Base-by-base conservation (phyloP, 768 basidiomycete genomes). In the Krasilnikovozyma curviuscula region DNA sequence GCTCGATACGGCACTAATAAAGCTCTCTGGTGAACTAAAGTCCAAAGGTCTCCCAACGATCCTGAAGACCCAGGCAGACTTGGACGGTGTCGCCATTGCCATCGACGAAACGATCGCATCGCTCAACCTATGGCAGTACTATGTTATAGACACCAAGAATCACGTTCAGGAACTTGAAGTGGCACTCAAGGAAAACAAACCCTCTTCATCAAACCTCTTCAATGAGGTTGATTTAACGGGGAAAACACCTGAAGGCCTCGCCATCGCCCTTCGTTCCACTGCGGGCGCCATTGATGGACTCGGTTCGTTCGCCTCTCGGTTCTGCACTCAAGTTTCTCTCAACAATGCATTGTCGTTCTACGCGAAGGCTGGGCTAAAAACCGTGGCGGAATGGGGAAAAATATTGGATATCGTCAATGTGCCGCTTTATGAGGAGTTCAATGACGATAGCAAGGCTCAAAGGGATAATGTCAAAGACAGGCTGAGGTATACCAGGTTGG, bases 81-180 rank as follows among this genome's bases (percentile, higher is more conserved):
- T 98, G 47, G 70, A 78, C 45, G 58, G 60, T 3, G 69, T 98
- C 51, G 69, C 81, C 38, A 57, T 61, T 18, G 79, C 78, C 21
- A 76, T 97, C 54, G 61, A 71, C 34, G 63, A 70, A 9, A 69
- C 72, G 24, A 57, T 86, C 53, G 73, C 79, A 50, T 29, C 46
- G 13, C 75, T 80, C 43, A 71, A 83, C 23, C 65, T 97, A 19
- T 98, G 85, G 84, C 81, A 97, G 58, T 98, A 79, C 68, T 98
- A 97, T 62, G 81, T 89, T 18, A 69, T 97, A 42, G 79, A 95
- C 58, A 70, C 76, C 10, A 66, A 68, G 32, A 65, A 69, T 23
- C 83, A 89, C 63, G 75, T 72, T 54, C 69, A 67, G 13, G 67
- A 70, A 2, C 70, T 85, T 52, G 69, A 66, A 40, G 64, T 70